Evolutionary conservation across 768 basidiomycete genomes (phyloP).

Genomic region (Tricholoma terreum): DNA sequence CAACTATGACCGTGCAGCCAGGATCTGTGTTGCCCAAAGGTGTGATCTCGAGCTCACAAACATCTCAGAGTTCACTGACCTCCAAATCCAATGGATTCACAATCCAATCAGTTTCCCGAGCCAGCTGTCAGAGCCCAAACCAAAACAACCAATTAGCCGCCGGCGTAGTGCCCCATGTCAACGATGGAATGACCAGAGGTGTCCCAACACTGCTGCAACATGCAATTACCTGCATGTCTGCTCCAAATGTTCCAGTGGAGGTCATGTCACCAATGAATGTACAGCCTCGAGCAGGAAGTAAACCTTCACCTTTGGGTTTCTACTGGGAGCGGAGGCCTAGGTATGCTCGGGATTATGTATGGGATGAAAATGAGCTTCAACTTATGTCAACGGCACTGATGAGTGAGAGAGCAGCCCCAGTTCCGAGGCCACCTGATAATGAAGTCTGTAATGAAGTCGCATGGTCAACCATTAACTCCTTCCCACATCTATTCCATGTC

Average conservation of each 20-base stretch:
- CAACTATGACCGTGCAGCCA: conserved; percentile 22
- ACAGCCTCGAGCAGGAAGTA: background rate
- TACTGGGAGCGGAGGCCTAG: background rate
- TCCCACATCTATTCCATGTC: too few species aligned
- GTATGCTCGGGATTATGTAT: background rate
- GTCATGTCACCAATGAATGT: conserved; percentile 5
- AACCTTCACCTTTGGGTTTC: background rate
- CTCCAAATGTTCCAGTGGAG: conserved; percentile 5
- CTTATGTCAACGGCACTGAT: background rate
- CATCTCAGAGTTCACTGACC: too few species aligned
- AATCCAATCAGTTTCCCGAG: too few species aligned
- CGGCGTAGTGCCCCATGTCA: conserved; percentile 5
- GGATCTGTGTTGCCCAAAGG: conserved; percentile 5
- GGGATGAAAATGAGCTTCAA: background rate
- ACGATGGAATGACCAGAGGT: too few species aligned
- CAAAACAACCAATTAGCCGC: background rate
- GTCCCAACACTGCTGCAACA: conserved; percentile 6
- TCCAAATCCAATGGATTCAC: too few species aligned
- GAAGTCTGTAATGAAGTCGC: background rate
- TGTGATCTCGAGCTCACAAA: too few species aligned
- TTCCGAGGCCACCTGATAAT: background rate
- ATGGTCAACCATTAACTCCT: background rate
- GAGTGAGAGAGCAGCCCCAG: background rate
- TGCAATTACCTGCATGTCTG: conserved; percentile 20
- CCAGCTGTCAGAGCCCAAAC: too few species aligned